phyloP scores from a whole-genome alignment of 2,329 filamentous ascomycete species.

The Pseudopyrenochaeta lycopersici region DNA sequence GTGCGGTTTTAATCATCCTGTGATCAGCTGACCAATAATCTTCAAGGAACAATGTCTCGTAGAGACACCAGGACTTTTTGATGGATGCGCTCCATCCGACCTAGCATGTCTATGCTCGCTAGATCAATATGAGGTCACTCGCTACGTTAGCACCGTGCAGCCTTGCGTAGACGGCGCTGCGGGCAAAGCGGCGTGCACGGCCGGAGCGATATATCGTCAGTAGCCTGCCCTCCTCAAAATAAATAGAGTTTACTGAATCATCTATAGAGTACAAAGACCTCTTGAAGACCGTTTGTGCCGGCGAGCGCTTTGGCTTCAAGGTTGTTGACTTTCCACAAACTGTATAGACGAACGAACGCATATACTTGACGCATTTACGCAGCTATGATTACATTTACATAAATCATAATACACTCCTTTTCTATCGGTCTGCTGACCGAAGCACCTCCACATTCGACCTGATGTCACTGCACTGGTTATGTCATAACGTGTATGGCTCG shows the following conservation, averaged over 20 bases:
- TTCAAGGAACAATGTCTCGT: constrained; percentile 16
- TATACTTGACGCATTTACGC: background rate
- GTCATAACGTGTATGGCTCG: background rate
- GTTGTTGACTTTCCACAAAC: constrained; percentile 6
- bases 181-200: constrained; percentile 21
- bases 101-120: constrained; percentile 23
- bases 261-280: constrained; percentile 25
- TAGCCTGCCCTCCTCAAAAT: background rate
- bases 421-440: background rate
- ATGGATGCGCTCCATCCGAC: constrained; percentile 13
- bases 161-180: constrained; percentile 24
- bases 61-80: constrained; percentile 15
- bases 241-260: constrained; percentile 9
- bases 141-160: constrained; percentile 24
- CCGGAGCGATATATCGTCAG: constrained; percentile 26
- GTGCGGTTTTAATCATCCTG: background rate
- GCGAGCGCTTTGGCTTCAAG: constrained; percentile 18
- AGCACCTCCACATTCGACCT: too few species aligned
- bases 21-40: background rate
- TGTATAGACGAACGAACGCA: background rate
- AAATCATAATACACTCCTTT: constrained; percentile 15
- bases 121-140: constrained; percentile 20
- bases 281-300: constrained; percentile 16
- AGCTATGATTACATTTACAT: constrained; percentile 1
- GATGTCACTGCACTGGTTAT: too few species aligned